These are phyloP conservation scores for Centaurea solstitialis DNA, from an alignment of 129 eudicot species.

Conservation along the genomic window DNA sequence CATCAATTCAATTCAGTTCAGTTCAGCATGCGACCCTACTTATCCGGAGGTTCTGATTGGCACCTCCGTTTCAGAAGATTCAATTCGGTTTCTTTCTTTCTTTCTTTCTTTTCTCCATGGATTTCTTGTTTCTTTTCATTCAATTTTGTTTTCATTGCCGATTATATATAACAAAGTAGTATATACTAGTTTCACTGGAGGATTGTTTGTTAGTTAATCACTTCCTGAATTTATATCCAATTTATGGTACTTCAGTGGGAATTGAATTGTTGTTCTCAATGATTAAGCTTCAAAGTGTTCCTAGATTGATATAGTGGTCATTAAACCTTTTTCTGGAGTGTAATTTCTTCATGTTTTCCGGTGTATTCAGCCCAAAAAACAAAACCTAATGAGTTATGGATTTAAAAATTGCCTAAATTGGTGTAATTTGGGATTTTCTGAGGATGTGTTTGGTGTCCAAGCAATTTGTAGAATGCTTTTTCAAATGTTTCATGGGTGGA, in stretches of 20 bases:
- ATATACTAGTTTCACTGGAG: not conserved
- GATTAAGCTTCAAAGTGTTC: not conserved
- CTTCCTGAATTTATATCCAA: not conserved
- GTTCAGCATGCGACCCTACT: conserved; percentile 40
- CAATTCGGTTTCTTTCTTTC: conserved; percentile 31
- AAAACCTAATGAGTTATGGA: not conserved
- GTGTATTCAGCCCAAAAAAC: not conserved
- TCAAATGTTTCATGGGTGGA: not conserved
- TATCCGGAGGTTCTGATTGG: conserved; percentile 25
- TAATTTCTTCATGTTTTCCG: not conserved
- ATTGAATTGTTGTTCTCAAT: not conserved
- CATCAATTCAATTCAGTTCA: not conserved
- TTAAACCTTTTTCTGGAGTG: not conserved
- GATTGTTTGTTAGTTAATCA: not conserved
- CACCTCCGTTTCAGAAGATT: conserved; percentile 35
- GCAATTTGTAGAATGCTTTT: not conserved
- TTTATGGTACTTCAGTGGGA: not conserved
- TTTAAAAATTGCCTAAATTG: not conserved
- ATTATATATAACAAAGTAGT: not conserved
- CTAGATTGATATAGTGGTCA: not conserved
- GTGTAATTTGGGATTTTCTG: not conserved
- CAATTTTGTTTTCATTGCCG: not conserved
- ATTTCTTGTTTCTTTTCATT: not conserved
- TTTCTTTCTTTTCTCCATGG: not conserved
- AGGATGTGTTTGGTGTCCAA: not conserved